A percentile compares a stretch with the other conserved stretches of the same genome.
Evolutionary conservation across 2,329 filamentous ascomycete species (phyloP).

Genomic region (Fusarium kyushuense): DNA sequence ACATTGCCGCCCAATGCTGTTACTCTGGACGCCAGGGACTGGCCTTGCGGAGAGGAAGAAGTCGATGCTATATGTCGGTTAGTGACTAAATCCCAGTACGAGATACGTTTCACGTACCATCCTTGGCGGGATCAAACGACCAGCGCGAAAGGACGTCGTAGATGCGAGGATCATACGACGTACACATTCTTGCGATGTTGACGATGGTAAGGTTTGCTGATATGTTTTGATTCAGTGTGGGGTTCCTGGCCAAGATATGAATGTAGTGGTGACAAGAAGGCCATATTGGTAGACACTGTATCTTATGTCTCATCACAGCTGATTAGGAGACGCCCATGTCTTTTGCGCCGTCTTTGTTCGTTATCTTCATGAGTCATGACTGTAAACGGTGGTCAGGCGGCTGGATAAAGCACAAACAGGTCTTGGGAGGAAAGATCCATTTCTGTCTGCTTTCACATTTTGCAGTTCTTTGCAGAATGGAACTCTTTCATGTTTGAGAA

Average conservation of each 20-base stretch:
- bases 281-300: too few relatives aligned
- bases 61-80: not conserved
- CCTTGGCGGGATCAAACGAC: not conserved
- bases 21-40: fast-evolving
- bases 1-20: too few relatives aligned
- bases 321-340: not conserved
- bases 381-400: not conserved
- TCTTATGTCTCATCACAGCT: not conserved
- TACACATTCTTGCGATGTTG: not conserved
- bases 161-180: not conserved
- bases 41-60: not conserved
- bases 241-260: too few relatives aligned
- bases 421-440: not conserved
- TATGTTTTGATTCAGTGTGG: not conserved
- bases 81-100: fast-evolving
- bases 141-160: not conserved
- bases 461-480: not conserved
- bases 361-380: too few relatives aligned
- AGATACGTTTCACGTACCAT: not conserved
- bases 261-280: too few relatives aligned
- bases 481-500: not conserved
- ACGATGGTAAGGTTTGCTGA: not conserved
- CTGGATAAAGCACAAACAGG: too few relatives aligned
- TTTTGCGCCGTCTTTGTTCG: not conserved
- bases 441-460: not conserved